Conservation (phyloP, 1,139 yeast species). For the Geotrichum klebahnii region DNA sequence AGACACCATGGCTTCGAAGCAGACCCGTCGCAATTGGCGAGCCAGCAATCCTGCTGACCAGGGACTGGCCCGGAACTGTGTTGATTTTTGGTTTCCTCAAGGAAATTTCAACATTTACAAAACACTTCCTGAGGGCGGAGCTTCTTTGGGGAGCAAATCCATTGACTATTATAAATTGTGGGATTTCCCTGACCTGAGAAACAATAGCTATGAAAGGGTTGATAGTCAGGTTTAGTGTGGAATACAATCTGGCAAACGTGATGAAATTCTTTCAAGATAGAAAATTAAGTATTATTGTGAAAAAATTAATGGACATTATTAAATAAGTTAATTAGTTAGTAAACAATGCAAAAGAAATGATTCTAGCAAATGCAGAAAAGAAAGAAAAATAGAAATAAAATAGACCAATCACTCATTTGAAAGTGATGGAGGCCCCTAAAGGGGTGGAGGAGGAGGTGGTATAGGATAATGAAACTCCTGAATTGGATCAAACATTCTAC, state of each 20-base stretch:
- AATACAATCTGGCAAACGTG: background rate
- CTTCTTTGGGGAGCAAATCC: conserved; percentile 35
- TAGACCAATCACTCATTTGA: too few species aligned
- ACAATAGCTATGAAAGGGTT: conserved; percentile 26
- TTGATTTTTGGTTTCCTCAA: conserved; percentile 41
- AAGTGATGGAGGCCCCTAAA: too few species aligned
- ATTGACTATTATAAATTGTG: conserved; percentile 40
- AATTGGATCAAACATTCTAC: too few species aligned
- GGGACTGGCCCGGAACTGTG: conserved; percentile 39
- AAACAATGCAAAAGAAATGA: too few species aligned
- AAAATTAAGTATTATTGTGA: background rate
- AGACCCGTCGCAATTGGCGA: conserved; percentile 20
- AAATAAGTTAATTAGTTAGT: too few species aligned
- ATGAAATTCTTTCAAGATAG: background rate
- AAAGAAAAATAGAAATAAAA: too few species aligned
- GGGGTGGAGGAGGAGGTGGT: too few species aligned
- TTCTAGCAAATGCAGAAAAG: too few species aligned
- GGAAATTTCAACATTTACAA: conserved; percentile 27
- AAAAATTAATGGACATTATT: background rate
- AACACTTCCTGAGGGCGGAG: conserved; percentile 32
- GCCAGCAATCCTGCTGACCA: conserved; percentile 38
- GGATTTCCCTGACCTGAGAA: conserved; percentile 33
- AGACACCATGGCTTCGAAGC: conserved; percentile 28
- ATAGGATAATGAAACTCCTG: too few species aligned
- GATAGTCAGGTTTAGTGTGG: conserved; percentile 14